Evolutionary conservation across 2,329 filamentous ascomycete genomes (phyloP).

Genomic region (Ascosphaera apis): DNA sequence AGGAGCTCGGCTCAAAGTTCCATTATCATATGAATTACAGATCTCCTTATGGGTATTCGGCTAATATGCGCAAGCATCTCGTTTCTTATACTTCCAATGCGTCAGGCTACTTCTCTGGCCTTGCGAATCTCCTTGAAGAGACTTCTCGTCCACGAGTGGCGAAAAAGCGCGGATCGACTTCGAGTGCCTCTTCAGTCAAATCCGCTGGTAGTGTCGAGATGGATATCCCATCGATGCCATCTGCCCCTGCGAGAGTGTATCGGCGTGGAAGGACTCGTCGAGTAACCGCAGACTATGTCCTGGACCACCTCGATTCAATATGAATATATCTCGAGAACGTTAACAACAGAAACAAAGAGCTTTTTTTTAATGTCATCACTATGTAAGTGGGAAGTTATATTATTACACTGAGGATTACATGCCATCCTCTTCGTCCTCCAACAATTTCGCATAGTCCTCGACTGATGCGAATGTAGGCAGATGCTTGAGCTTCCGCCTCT

Average conservation of each 20-base stretch:
- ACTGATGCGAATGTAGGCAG: constrained; percentile 81
- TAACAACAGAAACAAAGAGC: too few species aligned
- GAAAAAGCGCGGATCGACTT: background rate
- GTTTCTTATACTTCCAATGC: background rate
- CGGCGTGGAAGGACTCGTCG: background rate
- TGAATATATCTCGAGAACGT: too few species aligned
- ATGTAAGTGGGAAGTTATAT: background rate
- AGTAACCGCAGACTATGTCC: background rate
- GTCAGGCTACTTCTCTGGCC: background rate
- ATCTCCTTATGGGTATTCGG: background rate
- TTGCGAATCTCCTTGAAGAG: background rate
- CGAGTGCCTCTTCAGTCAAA: background rate
- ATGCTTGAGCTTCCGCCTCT: constrained; percentile 65
- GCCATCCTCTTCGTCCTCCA: constrained; percentile 36
- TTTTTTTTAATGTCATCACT: background rate
- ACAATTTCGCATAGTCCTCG: constrained; percentile 76
- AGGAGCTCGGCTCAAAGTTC: background rate
- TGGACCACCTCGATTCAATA: background rate
- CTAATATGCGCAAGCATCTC: background rate
- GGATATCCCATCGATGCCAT: background rate
- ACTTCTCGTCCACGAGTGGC: background rate
- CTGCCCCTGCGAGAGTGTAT: background rate
- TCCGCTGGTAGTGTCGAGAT: background rate
- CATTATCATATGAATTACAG: background rate
- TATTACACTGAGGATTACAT: background rate